Percentiles rank a stretch among this genome's conserved stretches.
Conservation (phyloP, 2,329 filamentous ascomycete species). For the Dryadomyces quercivorus region DNA sequence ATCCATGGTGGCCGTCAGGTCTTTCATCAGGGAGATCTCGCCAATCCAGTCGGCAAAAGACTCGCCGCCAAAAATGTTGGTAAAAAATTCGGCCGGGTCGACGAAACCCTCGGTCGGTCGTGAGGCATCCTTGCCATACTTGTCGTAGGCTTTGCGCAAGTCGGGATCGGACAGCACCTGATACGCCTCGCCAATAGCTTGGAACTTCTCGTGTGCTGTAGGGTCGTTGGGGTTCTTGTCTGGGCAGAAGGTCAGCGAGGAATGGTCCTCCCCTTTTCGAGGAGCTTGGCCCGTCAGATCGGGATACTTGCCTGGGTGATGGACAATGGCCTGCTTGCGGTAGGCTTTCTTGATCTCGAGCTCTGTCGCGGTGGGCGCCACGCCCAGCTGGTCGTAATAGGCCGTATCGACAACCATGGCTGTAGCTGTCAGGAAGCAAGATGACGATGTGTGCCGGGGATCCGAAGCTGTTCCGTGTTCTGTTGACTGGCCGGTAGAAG, state of each 20-base stretch:
- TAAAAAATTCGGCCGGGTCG: conserved; percentile 95
- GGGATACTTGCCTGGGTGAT: conserved; percentile 54
- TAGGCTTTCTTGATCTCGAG: conserved; percentile 97
- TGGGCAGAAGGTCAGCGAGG: conserved; percentile 19
- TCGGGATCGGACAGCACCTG: conserved; percentile 79
- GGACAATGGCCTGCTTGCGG: conserved; percentile 84
- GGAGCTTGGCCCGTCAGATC: background rate
- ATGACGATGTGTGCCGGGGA: background rate
- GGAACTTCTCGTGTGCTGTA: conserved; percentile 86
- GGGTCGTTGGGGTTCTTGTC: conserved; percentile 98
- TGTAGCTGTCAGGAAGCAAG: background rate
- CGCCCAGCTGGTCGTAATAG: conserved; percentile 81
- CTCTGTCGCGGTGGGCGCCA: conserved; percentile 73
- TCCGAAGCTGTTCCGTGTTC: too few species aligned
- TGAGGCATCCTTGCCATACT: conserved; percentile 90
- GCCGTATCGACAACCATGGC: conserved; percentile 76
- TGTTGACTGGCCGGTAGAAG: background rate
- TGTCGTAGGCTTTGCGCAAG: conserved; percentile 86
- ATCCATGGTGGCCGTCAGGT: conserved; percentile 95
- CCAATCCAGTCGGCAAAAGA: conserved; percentile 95
- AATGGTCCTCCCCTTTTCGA: too few species aligned
- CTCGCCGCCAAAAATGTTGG: conserved; percentile 94
- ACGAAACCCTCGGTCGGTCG: conserved; percentile 86
- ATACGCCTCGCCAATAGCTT: conserved; percentile 66
- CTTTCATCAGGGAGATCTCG: conserved; percentile 97